phyloP scores from a whole-genome alignment of 352 stramenopile species.

The Phytopythium cucurbitacearum region DNA sequence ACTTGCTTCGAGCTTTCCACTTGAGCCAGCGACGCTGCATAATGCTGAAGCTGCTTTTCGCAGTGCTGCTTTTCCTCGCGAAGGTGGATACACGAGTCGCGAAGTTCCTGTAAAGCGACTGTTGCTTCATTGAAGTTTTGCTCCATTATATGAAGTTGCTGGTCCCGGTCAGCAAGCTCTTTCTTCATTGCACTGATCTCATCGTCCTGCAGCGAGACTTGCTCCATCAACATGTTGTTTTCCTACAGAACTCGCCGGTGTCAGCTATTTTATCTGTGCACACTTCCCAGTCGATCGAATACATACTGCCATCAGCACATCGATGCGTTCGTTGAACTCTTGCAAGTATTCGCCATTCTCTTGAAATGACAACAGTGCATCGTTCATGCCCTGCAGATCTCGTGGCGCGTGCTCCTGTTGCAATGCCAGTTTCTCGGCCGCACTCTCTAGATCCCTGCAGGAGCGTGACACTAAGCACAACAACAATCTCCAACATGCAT shows the following conservation, averaged over 20 bases:
- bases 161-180: conserved; percentile 54
- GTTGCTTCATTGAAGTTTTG: conserved; percentile 79
- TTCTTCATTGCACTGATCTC: conserved; percentile 62
- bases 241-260: conserved; percentile 21
- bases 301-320: conserved; percentile 70
- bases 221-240: conserved; percentile 80
- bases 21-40: conserved; percentile 57
- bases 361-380: conserved; percentile 34
- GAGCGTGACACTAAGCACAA: neutral
- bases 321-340: conserved; percentile 75
- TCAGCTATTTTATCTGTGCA: too few relatives aligned
- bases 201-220: conserved; percentile 73
- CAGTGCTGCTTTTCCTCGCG: conserved; percentile 60
- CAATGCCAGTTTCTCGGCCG: conserved; percentile 52
- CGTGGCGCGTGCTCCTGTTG: conserved; percentile 39
- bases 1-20: conserved; percentile 55
- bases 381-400: conserved; percentile 20
- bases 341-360: conserved; percentile 51
- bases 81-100: conserved; percentile 47
- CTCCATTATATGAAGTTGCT: conserved; percentile 65
- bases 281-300: neutral
- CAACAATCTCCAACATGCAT: neutral
- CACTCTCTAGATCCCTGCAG: conserved; percentile 52
- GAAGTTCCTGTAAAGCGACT: conserved; percentile 55
- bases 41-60: conserved; percentile 67